Percentiles rank a stretch among this genome's conserved stretches.
Evolutionary conservation across 371 early-diverging fungal genomes (phyloP).

Genomic region (Smittium mucronatum): DNA sequence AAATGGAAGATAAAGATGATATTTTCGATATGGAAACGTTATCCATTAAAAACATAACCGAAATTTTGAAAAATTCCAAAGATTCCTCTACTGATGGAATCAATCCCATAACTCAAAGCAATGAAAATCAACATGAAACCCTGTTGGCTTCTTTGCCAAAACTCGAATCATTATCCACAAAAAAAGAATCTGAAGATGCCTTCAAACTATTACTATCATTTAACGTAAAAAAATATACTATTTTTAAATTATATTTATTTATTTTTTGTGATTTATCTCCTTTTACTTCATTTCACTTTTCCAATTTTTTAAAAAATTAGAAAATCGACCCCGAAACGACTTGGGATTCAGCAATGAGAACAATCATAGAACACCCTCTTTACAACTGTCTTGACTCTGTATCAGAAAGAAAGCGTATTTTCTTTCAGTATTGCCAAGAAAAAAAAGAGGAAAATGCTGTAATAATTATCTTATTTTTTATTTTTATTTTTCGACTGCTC

Average conservation of each 20-base stretch:
- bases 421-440: conserved; percentile 51
- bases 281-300: too few relatives aligned
- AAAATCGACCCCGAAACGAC: conserved; percentile 68
- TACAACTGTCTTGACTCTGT: conserved; percentile 74
- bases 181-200: conserved; percentile 73
- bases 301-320: conserved; percentile 16
- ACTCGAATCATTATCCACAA: conserved; percentile 43
- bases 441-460: conserved; percentile 38
- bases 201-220: conserved; percentile 58
- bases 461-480: conserved; percentile 7
- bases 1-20: not conserved
- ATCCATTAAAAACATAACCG: not conserved
- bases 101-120: not conserved
- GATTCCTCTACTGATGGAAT: not conserved
- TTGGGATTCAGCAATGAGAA: conserved; percentile 85
- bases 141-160: conserved; percentile 9
- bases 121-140: not conserved
- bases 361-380: conserved; percentile 62
- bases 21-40: not conserved
- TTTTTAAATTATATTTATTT: too few relatives aligned
- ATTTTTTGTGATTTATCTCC: too few relatives aligned
- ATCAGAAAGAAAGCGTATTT: conserved; percentile 64
- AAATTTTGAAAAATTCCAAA: not conserved
- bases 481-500: too few relatives aligned
- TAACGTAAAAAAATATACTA: conserved; percentile 36